Conservation (phyloP, 1,139 yeast species). For the Blastobotrys malaysiensis region DNA sequence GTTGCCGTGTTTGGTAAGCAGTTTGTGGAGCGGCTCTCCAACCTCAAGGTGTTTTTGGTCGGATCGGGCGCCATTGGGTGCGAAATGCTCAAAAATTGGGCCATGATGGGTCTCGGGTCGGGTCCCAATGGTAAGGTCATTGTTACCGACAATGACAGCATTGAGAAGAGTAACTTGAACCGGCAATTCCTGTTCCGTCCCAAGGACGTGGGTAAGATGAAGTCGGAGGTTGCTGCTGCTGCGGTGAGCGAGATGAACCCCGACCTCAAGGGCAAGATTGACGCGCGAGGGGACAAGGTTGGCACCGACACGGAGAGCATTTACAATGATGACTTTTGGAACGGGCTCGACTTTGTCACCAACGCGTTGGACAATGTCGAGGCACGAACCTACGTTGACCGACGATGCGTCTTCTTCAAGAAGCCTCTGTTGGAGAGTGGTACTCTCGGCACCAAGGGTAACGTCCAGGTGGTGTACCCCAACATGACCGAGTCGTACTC, state of each 20-base stretch:
- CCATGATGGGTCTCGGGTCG: slow-evolving; percentile 89
- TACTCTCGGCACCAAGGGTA: slow-evolving; percentile 96
- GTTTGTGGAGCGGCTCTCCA: slow-evolving; percentile 67
- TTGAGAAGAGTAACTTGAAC: slow-evolving; percentile 91
- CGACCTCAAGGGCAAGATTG: slow-evolving; percentile 70
- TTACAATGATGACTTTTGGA: slow-evolving; percentile 87
- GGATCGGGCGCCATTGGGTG: slow-evolving; percentile 99
- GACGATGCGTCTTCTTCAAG: slow-evolving; percentile 89
- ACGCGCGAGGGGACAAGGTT: slow-evolving; percentile 75
- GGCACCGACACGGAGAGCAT: slow-evolving; percentile 89
- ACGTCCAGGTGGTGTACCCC: slow-evolving; percentile 94
- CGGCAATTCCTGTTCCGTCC: slow-evolving; percentile 95
- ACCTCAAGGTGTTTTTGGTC: slow-evolving; percentile 79
- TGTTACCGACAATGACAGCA: slow-evolving; percentile 91
- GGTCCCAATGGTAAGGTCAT: slow-evolving; percentile 82
- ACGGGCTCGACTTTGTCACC: slow-evolving; percentile 74
- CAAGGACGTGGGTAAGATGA: slow-evolving; percentile 85
- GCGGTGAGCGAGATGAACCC: slow-evolving; percentile 88
- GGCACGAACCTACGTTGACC: slow-evolving; percentile 95
- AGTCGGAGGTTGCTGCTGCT: slow-evolving; percentile 83
- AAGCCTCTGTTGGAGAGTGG: slow-evolving; percentile 95
- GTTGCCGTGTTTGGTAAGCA: slow-evolving; percentile 87
- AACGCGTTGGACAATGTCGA: slow-evolving; percentile 97
- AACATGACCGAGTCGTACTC: slow-evolving; percentile 90
- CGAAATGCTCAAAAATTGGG: slow-evolving; percentile 98